Evolutionary conservation across 2,329 filamentous ascomycete genomes (phyloP).

Genomic region (Clonostachys rhizophaga): DNA sequence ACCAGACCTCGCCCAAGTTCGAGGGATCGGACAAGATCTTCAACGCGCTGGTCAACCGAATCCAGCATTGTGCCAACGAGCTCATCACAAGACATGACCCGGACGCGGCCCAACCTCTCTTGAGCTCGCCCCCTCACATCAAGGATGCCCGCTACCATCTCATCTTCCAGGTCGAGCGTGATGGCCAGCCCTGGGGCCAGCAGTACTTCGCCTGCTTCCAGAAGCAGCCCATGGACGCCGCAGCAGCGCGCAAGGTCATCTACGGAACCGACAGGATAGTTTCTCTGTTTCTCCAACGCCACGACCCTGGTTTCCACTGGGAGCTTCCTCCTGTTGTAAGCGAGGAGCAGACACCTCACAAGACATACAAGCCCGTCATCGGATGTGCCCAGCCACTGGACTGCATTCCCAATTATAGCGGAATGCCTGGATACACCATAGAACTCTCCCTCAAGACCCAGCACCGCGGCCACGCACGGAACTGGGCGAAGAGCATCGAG

Average conservation of each 20-base stretch:
- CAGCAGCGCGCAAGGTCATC: conserved; percentile 38
- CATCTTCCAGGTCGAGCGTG: conserved; percentile 36
- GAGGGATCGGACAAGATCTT: conserved; percentile 39
- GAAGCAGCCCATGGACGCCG: conserved; percentile 34
- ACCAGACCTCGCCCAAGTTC: conserved; percentile 38
- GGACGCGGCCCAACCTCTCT: conserved; percentile 32
- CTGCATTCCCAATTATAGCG: conserved; percentile 43
- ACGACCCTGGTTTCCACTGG: conserved; percentile 46
- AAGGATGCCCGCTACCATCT: conserved; percentile 45
- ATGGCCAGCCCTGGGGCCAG: conserved; percentile 34
- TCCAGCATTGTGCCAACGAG: conserved; percentile 47
- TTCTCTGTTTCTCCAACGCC: conserved; percentile 41
- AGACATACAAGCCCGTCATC: conserved; percentile 31
- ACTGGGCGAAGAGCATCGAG: conserved; percentile 32
- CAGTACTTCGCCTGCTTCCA: conserved; percentile 45
- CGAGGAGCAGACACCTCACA: conserved; percentile 23
- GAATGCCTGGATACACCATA: conserved; percentile 43
- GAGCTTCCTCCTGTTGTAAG: conserved; percentile 35
- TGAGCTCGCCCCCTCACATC: conserved; percentile 17
- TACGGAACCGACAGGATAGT: conserved; percentile 44
- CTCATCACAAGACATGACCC: conserved; percentile 49
- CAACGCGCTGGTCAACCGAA: conserved; percentile 40
- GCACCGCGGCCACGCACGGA: conserved; percentile 25
- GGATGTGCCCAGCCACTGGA: conserved; percentile 36
- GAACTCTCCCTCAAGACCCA: conserved; percentile 38